These are phyloP conservation scores for Hymenoscyphus albidus DNA, from an alignment of 2,329 filamentous ascomycete genomes.

Conservation along the genomic window DNA sequence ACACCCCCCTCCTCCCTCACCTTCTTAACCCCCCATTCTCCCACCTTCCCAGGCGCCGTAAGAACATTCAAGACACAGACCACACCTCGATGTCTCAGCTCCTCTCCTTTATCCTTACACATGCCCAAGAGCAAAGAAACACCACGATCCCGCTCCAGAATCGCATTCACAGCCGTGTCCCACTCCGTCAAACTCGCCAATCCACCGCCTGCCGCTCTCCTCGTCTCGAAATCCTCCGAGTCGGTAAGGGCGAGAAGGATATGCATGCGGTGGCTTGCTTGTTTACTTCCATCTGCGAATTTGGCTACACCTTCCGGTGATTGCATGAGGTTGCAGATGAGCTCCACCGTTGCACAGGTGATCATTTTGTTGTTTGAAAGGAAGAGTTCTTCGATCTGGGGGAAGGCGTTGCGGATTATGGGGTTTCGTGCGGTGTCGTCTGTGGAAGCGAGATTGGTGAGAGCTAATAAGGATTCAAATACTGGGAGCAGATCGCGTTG, in stretches of 20 bases:
- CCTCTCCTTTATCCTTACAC: slow-evolving; percentile 69
- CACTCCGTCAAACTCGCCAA: slow-evolving; percentile 79
- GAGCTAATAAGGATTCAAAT: slow-evolving; percentile 85
- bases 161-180: slow-evolving; percentile 66
- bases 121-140: slow-evolving; percentile 75
- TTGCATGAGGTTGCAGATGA: slow-evolving; percentile 86
- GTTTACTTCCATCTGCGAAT: slow-evolving; percentile 63
- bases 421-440: slow-evolving; percentile 59
- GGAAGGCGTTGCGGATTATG: slow-evolving; percentile 72
- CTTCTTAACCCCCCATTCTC: slow-evolving; percentile 55
- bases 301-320: slow-evolving; percentile 61
- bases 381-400: slow-evolving; percentile 76
- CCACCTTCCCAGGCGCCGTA: slow-evolving; percentile 61
- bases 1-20: slow-evolving; percentile 61
- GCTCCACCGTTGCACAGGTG: slow-evolving; percentile 78
- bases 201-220: slow-evolving; percentile 82
- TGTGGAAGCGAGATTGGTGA: slow-evolving; percentile 88
- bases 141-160: slow-evolving; percentile 68
- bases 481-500: slow-evolving; percentile 77
- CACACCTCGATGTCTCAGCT: slow-evolving; percentile 67
- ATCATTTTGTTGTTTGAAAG: slow-evolving; percentile 72
- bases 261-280: slow-evolving; percentile 71
- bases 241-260: slow-evolving; percentile 85
- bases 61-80: slow-evolving; percentile 74
- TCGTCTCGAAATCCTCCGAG: slow-evolving; percentile 73